Evolutionary conservation across 495 filamentous ascomycete species (phyloP).

Genomic region (Penicillium paxilli): DNA sequence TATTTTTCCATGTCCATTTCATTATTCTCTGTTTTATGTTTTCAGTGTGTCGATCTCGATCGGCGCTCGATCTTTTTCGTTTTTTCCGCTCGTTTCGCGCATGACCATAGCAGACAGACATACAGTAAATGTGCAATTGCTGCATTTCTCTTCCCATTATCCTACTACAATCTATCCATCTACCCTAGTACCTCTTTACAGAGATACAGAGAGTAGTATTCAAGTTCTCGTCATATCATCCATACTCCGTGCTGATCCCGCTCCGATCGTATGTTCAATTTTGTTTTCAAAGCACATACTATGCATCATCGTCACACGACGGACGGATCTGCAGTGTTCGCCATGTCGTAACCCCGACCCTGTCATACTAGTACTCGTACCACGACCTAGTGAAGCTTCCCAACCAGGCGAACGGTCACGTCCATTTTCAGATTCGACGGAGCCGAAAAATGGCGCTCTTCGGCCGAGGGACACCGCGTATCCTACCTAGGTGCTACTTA

Average conservation of each 20-base stretch:
- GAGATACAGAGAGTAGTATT: background rate
- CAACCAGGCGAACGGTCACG: slow-evolving; percentile 7
- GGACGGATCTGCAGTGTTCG: background rate
- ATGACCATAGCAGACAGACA: slow-evolving; percentile 10
- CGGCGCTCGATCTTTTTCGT: background rate
- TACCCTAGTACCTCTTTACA: background rate
- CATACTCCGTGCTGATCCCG: background rate
- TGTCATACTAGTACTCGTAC: no score
- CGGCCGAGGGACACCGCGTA: background rate
- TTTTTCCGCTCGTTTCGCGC: background rate
- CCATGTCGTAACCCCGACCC: background rate
- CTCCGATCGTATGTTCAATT: background rate
- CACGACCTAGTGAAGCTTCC: slow-evolving; percentile 7
- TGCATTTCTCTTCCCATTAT: background rate
- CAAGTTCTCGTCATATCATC: background rate
- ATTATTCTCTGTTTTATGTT: background rate
- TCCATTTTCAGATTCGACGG: background rate
- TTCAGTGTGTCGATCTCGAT: background rate
- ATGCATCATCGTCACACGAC: background rate
- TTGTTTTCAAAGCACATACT: background rate
- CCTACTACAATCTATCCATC: background rate
- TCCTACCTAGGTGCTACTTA: no score
- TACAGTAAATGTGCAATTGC: background rate
- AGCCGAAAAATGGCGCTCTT: background rate
- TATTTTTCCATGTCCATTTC: background rate